phyloP scores from a whole-genome alignment of 257 asterid genomes.

The Gentiana macrophylla region DNA sequence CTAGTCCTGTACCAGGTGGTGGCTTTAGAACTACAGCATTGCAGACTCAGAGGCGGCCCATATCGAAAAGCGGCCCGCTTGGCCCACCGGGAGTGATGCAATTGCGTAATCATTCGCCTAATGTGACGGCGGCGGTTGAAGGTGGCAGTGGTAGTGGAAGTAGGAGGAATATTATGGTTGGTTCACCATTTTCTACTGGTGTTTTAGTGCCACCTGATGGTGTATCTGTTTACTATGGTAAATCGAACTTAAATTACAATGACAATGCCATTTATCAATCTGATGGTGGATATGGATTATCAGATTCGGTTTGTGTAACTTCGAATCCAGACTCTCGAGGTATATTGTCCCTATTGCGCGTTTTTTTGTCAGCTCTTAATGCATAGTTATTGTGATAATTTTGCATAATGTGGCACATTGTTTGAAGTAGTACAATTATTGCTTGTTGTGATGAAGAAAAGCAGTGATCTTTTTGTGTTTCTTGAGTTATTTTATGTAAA shows the following conservation, averaged over 20 bases:
- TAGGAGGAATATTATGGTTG: constrained; percentile 18
- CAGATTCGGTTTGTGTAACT: constrained; percentile 25
- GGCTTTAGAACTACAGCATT: constrained; percentile 21
- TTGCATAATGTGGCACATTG: too few relatives aligned
- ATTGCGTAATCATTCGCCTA: constrained; percentile 37
- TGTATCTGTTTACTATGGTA: constrained; percentile 24
- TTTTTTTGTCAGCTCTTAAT: background rate
- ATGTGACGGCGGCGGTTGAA: constrained; percentile 11
- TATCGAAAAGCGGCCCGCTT: constrained; percentile 89
- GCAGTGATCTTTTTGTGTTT: too few relatives aligned
- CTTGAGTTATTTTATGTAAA: too few relatives aligned
- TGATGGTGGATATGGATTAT: constrained; percentile 17
- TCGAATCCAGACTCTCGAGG: constrained; percentile 28
- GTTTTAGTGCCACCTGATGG: constrained; percentile 33
- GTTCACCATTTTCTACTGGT: constrained; percentile 38
- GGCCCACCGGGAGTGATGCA: constrained; percentile 46
- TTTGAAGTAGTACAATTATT: too few relatives aligned
- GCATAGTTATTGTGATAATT: too few relatives aligned
- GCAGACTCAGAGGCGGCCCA: constrained; percentile 46
- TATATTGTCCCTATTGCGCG: constrained; percentile 2
- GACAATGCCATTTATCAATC: constrained; percentile 16
- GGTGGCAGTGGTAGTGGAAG: constrained; percentile 28
- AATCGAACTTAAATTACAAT: constrained; percentile 11
- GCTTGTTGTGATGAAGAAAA: too few relatives aligned
- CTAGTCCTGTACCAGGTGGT: constrained; percentile 68